These are phyloP conservation scores for Coniochaeta sp. DNA, from an alignment of 2,329 filamentous ascomycete species.

Conservation along the genomic window DNA sequence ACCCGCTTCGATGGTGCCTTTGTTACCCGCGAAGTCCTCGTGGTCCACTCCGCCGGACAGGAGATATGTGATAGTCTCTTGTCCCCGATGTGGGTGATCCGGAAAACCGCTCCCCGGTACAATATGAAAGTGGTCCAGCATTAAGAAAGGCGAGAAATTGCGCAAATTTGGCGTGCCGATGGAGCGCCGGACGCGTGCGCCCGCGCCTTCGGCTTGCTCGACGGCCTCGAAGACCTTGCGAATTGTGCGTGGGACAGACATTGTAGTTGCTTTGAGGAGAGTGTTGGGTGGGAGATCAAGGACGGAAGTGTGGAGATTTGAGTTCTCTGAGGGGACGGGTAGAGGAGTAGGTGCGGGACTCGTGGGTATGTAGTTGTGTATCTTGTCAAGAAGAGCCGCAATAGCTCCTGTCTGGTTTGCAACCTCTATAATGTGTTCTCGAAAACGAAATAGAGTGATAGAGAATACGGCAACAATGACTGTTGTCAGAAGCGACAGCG, in stretches of 20 bases:
- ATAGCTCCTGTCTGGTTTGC: slow-evolving; percentile 10
- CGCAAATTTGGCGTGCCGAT: slow-evolving; percentile 77
- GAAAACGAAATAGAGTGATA: slow-evolving; percentile 18
- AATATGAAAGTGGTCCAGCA: slow-evolving; percentile 90
- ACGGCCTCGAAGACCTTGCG: slow-evolving; percentile 75
- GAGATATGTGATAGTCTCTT: slow-evolving; percentile 85
- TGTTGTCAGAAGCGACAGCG: slow-evolving; percentile 27
- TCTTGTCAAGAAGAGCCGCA: slow-evolving; percentile 12
- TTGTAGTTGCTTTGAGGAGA: slow-evolving; percentile 35
- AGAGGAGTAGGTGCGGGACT: slow-evolving; percentile 5
- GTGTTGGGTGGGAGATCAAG: slow-evolving; percentile 6
- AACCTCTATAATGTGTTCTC: slow-evolving; percentile 20
- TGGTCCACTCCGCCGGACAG: slow-evolving; percentile 82
- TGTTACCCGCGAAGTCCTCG: slow-evolving; percentile 83
- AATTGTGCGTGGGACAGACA: slow-evolving; percentile 68
- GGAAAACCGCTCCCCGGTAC: slow-evolving; percentile 79
- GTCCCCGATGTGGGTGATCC: slow-evolving; percentile 76
- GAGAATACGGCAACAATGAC: slow-evolving; percentile 30
- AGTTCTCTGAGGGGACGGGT: slow-evolving; percentile 6
- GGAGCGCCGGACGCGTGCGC: slow-evolving; percentile 77
- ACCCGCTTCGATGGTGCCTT: slow-evolving; percentile 75
- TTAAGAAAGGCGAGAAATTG: slow-evolving; percentile 87
- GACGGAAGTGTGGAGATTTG: slow-evolving; percentile 12
- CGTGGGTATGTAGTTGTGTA: slow-evolving; percentile 8
- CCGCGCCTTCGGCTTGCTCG: slow-evolving; percentile 82